Conservation (phyloP, 176 grass and related monocot genomes). For the Avena eriantha region DNA sequence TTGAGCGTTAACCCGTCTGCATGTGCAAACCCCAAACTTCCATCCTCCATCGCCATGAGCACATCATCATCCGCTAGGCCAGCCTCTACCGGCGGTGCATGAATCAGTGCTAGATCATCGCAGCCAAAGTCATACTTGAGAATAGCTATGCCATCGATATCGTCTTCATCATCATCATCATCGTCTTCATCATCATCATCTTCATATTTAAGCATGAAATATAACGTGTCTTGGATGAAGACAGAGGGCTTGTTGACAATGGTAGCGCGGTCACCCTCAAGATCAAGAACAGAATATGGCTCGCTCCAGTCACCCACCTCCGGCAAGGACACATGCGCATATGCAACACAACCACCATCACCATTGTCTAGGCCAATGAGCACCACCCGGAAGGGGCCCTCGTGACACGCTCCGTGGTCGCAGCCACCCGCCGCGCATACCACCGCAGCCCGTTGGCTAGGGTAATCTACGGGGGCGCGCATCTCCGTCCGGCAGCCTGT, state of each 20-base stretch:
- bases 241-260: background rate
- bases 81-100: background rate
- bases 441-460: too few relatives aligned
- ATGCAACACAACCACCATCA: background rate
- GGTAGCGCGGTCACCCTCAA: background rate
- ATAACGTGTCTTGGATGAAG: background rate
- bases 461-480: too few relatives aligned
- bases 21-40: background rate
- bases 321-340: background rate
- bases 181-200: too few relatives aligned
- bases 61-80: background rate
- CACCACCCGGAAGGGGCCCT: too few relatives aligned
- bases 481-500: too few relatives aligned
- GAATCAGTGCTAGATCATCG: background rate
- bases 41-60: background rate
- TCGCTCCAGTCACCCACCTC: background rate
- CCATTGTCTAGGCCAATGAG: too few relatives aligned
- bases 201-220: background rate
- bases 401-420: too few relatives aligned
- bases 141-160: background rate
- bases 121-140: background rate
- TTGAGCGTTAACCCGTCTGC: background rate
- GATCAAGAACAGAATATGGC: background rate
- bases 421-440: too few relatives aligned
- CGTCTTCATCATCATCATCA: constrained; percentile 22